Percentiles rank a stretch among this genome's conserved stretches.
Evolutionary conservation across 2,329 filamentous ascomycete species (phyloP).

Genomic region (Beauveria sp.): DNA sequence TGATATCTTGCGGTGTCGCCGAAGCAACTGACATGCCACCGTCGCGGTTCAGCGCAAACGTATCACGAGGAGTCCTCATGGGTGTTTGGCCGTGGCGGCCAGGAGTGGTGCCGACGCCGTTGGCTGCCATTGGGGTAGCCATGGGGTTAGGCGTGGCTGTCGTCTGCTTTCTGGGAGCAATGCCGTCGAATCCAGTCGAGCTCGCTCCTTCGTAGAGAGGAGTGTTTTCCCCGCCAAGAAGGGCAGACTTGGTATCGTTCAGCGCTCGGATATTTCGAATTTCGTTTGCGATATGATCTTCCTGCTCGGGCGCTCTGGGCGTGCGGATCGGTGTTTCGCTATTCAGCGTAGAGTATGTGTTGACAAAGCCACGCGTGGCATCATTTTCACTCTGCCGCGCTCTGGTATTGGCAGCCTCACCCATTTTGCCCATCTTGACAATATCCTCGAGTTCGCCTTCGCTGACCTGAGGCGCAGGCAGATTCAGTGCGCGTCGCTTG

Average conservation of each 20-base stretch:
- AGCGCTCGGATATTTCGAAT: constrained; percentile 87
- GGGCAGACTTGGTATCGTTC: constrained; percentile 86
- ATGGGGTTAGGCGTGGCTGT: constrained; percentile 92
- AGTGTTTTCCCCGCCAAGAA: constrained; percentile 90
- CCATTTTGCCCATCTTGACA: constrained; percentile 95
- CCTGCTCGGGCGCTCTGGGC: constrained; percentile 80
- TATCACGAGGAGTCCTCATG: constrained; percentile 81
- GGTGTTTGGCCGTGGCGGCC: constrained; percentile 70
- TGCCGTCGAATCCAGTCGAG: constrained; percentile 83
- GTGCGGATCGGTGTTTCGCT: constrained; percentile 83
- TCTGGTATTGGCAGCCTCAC: constrained; percentile 71
- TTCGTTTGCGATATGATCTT: constrained; percentile 94
- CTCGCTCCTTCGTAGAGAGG: constrained; percentile 72
- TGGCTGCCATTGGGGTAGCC: constrained; percentile 72
- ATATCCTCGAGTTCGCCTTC: constrained; percentile 94
- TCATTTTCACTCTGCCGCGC: constrained; percentile 75
- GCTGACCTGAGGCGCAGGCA: constrained; percentile 85
- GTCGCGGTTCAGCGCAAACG: constrained; percentile 71
- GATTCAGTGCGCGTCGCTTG: constrained; percentile 73
- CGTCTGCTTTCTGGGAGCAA: constrained; percentile 69
- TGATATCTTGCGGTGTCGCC: constrained; percentile 70
- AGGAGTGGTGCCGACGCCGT: constrained; percentile 61
- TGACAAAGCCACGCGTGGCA: constrained; percentile 76
- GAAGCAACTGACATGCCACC: constrained; percentile 60
- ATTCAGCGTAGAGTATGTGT: constrained; percentile 77